phyloP scores from a whole-genome alignment of 495 filamentous ascomycete species.

The Penicillium dipodomyicola region DNA sequence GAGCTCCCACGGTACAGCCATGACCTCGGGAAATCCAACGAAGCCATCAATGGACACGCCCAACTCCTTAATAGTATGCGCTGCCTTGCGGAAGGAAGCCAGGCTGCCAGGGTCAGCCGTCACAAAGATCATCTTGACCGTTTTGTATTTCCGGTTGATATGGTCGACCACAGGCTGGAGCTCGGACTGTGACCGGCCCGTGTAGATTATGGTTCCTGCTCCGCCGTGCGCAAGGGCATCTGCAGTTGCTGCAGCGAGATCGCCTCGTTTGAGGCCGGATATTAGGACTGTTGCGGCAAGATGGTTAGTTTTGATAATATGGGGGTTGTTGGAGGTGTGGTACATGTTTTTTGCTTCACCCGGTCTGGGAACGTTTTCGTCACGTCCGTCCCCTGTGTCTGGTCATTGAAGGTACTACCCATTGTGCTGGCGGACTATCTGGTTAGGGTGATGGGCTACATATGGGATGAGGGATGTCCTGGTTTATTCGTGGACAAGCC shows the following conservation, averaged over 20 bases:
- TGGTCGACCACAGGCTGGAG: constrained; percentile 40
- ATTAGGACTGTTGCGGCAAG: constrained; percentile 17
- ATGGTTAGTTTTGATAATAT: constrained; percentile 9
- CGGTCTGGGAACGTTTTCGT: constrained; percentile 35
- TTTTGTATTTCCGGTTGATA: constrained; percentile 27
- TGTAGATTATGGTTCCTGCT: constrained; percentile 44
- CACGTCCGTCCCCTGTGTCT: constrained; percentile 35
- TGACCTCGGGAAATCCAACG: constrained; percentile 21
- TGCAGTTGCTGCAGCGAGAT: constrained; percentile 20
- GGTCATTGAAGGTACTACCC: constrained; percentile 16
- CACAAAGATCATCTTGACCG: constrained; percentile 25
- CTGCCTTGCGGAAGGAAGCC: constrained; percentile 18
- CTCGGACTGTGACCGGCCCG: constrained; percentile 39
- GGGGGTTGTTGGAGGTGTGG: background rate
- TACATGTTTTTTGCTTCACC: constrained; percentile 43
- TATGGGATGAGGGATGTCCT: background rate
- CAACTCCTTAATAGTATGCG: constrained; percentile 15
- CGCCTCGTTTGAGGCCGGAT: constrained; percentile 14
- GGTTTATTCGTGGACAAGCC: background rate
- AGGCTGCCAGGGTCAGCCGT: constrained; percentile 18
- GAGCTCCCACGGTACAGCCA: constrained; percentile 19
- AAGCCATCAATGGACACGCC: constrained; percentile 24
- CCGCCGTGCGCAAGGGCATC: constrained; percentile 30
- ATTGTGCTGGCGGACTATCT: constrained; percentile 6
- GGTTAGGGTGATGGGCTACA: background rate